Conservation (phyloP, 768 basidiomycete genomes). For the Candolleomyces efflorescens region DNA sequence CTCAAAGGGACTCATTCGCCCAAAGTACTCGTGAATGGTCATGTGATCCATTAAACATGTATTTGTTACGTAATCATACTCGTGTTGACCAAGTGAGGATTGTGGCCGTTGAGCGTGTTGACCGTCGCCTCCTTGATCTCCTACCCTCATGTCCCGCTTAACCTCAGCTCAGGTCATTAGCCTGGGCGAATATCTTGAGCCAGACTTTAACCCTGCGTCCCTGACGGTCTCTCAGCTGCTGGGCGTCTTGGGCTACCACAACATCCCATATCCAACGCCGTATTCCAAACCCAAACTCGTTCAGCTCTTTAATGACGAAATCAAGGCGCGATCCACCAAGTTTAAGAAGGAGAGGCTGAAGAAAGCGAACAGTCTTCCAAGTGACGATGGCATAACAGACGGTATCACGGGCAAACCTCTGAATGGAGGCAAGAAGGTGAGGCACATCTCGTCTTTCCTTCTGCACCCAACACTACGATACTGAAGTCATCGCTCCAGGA, state of each 20-base stretch:
- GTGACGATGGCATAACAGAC: conserved; percentile 79
- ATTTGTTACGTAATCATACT: conserved; percentile 1
- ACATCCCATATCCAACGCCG: conserved; percentile 66
- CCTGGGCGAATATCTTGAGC: conserved; percentile 73
- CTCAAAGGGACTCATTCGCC: conserved; percentile 25
- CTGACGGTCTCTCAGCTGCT: conserved; percentile 81
- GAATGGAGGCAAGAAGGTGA: conserved; percentile 42
- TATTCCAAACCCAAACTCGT: conserved; percentile 78
- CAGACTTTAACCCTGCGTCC: conserved; percentile 67
- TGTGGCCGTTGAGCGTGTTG: conserved; percentile 7
- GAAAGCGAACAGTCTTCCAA: conserved; percentile 66
- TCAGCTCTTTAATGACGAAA: conserved; percentile 72
- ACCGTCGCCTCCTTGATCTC: background rate
- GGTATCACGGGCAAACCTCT: conserved; percentile 77
- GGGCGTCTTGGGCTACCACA: conserved; percentile 74
- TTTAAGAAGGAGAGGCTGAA: conserved; percentile 62
- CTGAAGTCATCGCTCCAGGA: background rate
- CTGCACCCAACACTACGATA: background rate
- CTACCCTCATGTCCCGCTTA: conserved; percentile 59
- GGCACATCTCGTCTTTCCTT: conserved; percentile 1
- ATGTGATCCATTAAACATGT: background rate
- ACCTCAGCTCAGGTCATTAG: conserved; percentile 76
- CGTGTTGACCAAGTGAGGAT: conserved; percentile 3
- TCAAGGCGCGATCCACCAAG: conserved; percentile 54
- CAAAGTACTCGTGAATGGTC: conserved; percentile 18